These are phyloP conservation scores for Daldinia concentrica DNA, from an alignment of 495 filamentous ascomycete species.

Conservation along the genomic window DNA sequence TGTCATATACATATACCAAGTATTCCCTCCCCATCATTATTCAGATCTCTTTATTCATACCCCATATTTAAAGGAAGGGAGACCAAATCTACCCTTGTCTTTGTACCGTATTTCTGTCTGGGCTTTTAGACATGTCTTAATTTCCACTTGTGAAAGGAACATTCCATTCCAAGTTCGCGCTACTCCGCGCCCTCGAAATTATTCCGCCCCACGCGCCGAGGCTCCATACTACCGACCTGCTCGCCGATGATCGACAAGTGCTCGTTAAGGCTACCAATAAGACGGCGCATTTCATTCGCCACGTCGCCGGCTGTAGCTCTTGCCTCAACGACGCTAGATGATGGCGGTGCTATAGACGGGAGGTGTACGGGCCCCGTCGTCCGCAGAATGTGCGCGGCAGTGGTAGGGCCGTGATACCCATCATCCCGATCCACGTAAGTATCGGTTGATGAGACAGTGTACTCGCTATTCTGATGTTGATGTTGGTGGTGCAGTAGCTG, in stretches of 20 bases:
- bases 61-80: not conserved
- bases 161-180: no score
- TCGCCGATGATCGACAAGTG: constrained; percentile 50
- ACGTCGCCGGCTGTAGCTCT: constrained; percentile 60
- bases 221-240: constrained; percentile 45
- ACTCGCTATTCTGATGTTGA: constrained; percentile 32
- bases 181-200: constrained; percentile 32
- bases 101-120: not conserved
- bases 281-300: constrained; percentile 62
- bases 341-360: constrained; percentile 55
- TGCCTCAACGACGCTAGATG: constrained; percentile 61
- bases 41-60: not conserved
- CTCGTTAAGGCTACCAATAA: constrained; percentile 60
- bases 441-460: constrained; percentile 26
- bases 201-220: constrained; percentile 27
- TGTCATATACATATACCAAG: not conserved
- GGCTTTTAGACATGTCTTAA: no score
- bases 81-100: not conserved
- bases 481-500: constrained; percentile 30
- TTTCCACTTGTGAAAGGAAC: not conserved
- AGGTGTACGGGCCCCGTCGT: constrained; percentile 31
- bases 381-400: not conserved
- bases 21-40: not conserved
- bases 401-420: not conserved
- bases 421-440: constrained; percentile 33